Evolutionary conservation across 176 grass and related monocot genomes (phyloP).

Genomic region (Rhynchospora tenuis): DNA sequence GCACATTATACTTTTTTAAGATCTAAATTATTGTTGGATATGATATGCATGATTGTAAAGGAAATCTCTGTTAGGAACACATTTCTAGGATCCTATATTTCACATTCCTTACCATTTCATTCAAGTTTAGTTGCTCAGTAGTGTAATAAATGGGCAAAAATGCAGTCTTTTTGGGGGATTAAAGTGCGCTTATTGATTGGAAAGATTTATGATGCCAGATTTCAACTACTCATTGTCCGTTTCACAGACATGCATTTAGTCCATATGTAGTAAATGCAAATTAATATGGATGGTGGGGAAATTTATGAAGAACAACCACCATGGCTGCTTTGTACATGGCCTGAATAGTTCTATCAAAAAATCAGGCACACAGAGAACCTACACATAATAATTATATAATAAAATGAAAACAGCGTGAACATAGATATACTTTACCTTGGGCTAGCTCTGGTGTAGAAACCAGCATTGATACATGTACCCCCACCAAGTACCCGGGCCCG

Average conservation of each 20-base stretch:
- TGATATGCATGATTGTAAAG: not conserved
- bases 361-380: not conserved
- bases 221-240: not conserved
- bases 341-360: not conserved
- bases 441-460: slow-evolving; percentile 86
- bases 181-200: not conserved
- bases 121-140: not conserved
- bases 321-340: not conserved
- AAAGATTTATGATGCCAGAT: slow-evolving; percentile 4
- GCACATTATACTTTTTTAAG: not conserved
- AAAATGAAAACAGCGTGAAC: not conserved
- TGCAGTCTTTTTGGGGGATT: not conserved
- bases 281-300: not conserved
- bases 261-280: slow-evolving; percentile 2
- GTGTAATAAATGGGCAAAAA: not conserved
- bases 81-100: not conserved
- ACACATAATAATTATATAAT: not conserved
- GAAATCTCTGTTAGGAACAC: not conserved
- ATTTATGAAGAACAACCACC: slow-evolving; percentile 13
- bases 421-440: slow-evolving; percentile 37
- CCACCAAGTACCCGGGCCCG: slow-evolving; percentile 76
- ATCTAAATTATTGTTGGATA: not conserved
- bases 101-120: not conserved
- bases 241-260: slow-evolving; percentile 3
- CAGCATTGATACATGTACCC: slow-evolving; percentile 83